Conservation (phyloP, 2,329 filamentous ascomycete species). For the Acephala macrosclerotiorum region DNA sequence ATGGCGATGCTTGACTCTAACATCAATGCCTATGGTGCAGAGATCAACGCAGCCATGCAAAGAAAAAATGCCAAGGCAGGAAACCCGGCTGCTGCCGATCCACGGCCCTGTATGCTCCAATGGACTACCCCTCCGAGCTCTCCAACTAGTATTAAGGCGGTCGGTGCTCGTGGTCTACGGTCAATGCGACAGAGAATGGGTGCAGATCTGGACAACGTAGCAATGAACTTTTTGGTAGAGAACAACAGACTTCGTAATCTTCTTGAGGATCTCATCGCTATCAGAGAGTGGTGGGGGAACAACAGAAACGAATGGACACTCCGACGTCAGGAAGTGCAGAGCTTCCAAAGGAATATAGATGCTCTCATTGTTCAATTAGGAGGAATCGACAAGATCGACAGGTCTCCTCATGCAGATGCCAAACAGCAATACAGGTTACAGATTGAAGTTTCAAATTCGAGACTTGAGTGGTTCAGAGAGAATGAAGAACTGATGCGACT, state of each 20-base stretch:
- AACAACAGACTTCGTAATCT: background rate
- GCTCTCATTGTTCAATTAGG: background rate
- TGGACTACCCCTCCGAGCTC: background rate
- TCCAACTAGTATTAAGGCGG: background rate
- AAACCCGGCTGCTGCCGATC: background rate
- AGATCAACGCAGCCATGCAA: background rate
- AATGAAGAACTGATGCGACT: background rate
- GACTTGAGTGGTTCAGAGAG: background rate
- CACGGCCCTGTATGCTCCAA: background rate
- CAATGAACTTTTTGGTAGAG: background rate
- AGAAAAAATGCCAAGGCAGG: background rate
- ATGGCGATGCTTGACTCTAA: background rate
- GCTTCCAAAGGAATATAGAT: background rate
- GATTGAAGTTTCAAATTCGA: background rate
- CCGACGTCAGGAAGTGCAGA: background rate
- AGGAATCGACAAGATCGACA: background rate
- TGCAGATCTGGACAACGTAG: background rate
- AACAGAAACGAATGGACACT: background rate
- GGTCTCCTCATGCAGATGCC: background rate
- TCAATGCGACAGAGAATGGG: background rate
- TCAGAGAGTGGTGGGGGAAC: background rate
- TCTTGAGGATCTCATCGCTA: background rate
- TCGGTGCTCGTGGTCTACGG: background rate
- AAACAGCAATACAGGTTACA: conserved; percentile 1
- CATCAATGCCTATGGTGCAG: background rate